Percentiles rank a stretch among this genome's conserved stretches.
phyloP scores from a whole-genome alignment of 768 basidiomycete genomes.

The Scleroderma citrinum region DNA sequence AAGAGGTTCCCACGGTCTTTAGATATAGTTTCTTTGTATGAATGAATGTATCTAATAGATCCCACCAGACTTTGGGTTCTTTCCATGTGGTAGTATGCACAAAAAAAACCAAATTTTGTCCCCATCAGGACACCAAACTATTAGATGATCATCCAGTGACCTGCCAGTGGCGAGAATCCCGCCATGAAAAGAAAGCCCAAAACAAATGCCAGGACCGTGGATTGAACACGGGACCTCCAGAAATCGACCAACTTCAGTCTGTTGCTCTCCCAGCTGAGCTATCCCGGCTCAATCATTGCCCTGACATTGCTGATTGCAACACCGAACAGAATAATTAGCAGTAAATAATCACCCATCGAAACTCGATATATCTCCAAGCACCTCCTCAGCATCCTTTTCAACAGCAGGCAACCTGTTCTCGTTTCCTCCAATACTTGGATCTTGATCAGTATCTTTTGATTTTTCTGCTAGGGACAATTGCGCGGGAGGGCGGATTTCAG shows the following conservation, averaged over 20 bases:
- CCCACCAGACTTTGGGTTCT: too few relatives aligned
- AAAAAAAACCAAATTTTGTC: too few relatives aligned
- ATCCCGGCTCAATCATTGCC: slow-evolving; percentile 38
- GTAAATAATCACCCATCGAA: slow-evolving; percentile 12
- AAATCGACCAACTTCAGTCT: slow-evolving; percentile 50
- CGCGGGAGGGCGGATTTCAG: slow-evolving; percentile 51
- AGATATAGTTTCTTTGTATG: too few relatives aligned
- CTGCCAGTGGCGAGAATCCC: too few relatives aligned
- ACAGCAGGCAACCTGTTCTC: slow-evolving; percentile 31
- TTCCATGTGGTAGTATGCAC: too few relatives aligned
- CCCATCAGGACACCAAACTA: too few relatives aligned
- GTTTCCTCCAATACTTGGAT: slow-evolving; percentile 7
- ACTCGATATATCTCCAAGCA: slow-evolving; percentile 26
- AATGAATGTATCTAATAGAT: too few relatives aligned
- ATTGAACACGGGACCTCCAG: slow-evolving; percentile 54
- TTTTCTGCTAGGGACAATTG: slow-evolving; percentile 29
- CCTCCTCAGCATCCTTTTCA: slow-evolving; percentile 23
- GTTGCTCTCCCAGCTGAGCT: slow-evolving; percentile 74
- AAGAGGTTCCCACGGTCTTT: too few relatives aligned
- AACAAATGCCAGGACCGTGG: slow-evolving; percentile 45
- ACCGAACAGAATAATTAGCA: neutral
- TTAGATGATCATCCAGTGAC: too few relatives aligned
- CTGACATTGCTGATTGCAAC: too few relatives aligned
- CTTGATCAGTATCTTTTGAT: neutral
- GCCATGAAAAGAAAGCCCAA: too few relatives aligned